These are phyloP conservation scores for Cryphonectria radicalis DNA, from an alignment of 2,329 filamentous ascomycete species.

Conservation along the genomic window DNA sequence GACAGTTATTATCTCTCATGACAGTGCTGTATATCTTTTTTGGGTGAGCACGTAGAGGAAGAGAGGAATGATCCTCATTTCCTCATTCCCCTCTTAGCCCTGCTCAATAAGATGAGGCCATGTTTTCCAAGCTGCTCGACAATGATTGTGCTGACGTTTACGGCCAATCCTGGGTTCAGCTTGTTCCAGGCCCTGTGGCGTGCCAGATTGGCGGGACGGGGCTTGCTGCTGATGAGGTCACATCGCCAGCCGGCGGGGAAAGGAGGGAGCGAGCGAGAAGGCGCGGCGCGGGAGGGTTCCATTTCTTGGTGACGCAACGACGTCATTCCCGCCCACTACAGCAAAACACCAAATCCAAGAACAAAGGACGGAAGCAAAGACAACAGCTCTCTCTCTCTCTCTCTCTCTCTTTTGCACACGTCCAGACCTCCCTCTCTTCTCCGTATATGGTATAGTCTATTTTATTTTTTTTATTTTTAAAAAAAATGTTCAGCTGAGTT, in stretches of 20 bases:
- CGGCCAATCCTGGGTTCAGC: not conserved
- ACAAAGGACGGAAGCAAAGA: not conserved
- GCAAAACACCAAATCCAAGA: too few species aligned
- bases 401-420: too few species aligned
- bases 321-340: constrained; percentile 7
- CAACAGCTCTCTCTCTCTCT: not conserved
- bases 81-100: not conserved
- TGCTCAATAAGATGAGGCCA: not conserved
- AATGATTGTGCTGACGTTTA: not conserved
- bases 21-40: too few species aligned
- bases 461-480: too few species aligned
- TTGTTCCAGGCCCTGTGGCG: not conserved
- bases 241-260: not conserved
- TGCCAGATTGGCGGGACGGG: constrained; percentile 5
- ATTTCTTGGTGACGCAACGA: not conserved
- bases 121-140: not conserved
- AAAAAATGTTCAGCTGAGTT: not conserved
- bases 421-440: not conserved
- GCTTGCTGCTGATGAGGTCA: not conserved
- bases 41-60: not conserved
- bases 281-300: not conserved
- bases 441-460: not conserved
- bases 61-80: not conserved
- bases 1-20: too few species aligned
- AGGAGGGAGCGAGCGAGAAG: not conserved